Base-by-base conservation (phyloP, 768 basidiomycete species). In the Leccinum variicolor region DNA sequence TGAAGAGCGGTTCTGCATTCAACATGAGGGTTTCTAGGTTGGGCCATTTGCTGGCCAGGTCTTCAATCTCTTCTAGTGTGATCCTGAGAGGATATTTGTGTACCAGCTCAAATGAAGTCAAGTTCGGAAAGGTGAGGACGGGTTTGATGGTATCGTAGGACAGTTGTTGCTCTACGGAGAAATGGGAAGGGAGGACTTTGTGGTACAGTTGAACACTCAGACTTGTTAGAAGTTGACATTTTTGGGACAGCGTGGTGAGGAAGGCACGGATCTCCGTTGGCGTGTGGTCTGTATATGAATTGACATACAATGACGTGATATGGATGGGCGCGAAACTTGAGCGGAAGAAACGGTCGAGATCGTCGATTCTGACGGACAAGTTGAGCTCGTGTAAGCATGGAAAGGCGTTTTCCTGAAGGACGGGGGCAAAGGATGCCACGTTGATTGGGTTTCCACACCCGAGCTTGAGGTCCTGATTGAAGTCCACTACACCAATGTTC, bases 361-460 rank as follows among this genome's bases (percentile, higher is more conserved):
- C 76, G 6, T 71, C 69, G 25, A 84, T 73, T n/a, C 69, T 62
- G 11, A 74, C 74, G 17, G 80, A 81, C 49, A 82, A 59, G 4
- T 77, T 80, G 41, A 85, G 74, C 56, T 85, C 84, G 65, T 72
- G 78, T 4, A 87, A 71, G 2, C 75, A 71, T 0, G 82, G 82
- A 64, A 86, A 86, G 0, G 81, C 77, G 21, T 79, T 81, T 62
- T 81, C 74, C 21, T 66, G 41, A 15, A 84, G 67, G 3, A 58
- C 61, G 1, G 85, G 84, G 15, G 51, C 21, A 62, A 85, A 84
- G 31, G 69, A 63, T 10, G 64, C 56, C 1, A 81, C 74, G 58
- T 87, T 85, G 2, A 53, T 56, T 1, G 71, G 66, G 46, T 77
- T 69, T 0, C 85, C 84, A 14, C 61, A 65, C 6, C 84, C 84